phyloP scores from a whole-genome alignment of 2,329 filamentous ascomycete genomes.

The Neonectria ditissima region DNA sequence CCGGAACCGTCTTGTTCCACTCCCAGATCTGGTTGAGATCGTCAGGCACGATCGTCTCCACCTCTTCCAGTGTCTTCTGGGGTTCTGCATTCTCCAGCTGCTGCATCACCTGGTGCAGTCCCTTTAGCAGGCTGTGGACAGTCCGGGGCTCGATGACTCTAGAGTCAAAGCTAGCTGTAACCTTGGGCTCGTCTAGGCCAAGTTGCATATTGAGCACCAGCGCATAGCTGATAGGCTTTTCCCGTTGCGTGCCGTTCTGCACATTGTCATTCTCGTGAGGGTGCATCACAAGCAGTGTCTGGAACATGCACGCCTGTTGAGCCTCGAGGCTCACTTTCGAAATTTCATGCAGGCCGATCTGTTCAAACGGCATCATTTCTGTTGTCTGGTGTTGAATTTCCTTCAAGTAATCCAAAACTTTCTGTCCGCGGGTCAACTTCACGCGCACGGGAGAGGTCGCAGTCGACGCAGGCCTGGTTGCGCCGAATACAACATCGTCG shows the following conservation, averaged over 20 bases:
- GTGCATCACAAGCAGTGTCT: constrained; percentile 27
- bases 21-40: constrained; percentile 35
- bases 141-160: not conserved
- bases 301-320: constrained; percentile 23
- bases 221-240: not conserved
- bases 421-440: constrained; percentile 42
- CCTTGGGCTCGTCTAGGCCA: not conserved
- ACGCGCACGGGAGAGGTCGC: constrained; percentile 40
- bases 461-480: constrained; percentile 10
- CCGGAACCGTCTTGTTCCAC: constrained; percentile 30
- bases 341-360: constrained; percentile 33
- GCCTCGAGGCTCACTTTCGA: constrained; percentile 16
- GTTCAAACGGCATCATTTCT: constrained; percentile 36
- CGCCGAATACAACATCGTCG: constrained; percentile 26
- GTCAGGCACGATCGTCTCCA: not conserved
- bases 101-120: not conserved
- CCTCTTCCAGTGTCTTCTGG: not conserved
- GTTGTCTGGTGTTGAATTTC: constrained; percentile 35
- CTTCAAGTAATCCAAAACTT: constrained; percentile 56
- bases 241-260: not conserved
- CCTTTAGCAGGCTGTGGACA: not conserved
- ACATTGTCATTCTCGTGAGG: not conserved
- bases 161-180: constrained; percentile 17
- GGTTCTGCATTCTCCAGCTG: constrained; percentile 1
- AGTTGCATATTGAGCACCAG: constrained; percentile 7